These are phyloP conservation scores for Datisca glomerata DNA, from an alignment of 306 rosid species.

Conservation along the genomic window DNA sequence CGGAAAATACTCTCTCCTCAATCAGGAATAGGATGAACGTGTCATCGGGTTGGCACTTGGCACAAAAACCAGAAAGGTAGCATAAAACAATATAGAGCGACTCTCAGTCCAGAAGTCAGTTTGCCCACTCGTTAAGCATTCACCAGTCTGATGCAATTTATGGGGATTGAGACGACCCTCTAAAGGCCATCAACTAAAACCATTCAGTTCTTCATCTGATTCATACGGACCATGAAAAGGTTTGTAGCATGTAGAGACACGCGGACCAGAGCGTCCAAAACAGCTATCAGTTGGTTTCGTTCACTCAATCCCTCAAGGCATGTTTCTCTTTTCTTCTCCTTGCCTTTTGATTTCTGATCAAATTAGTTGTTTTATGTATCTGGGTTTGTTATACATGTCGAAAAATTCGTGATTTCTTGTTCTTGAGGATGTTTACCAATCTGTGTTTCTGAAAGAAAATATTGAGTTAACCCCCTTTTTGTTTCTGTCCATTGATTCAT, in stretches of 20 bases:
- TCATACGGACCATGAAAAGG: conserved; percentile 23
- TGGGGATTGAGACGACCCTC: too few species aligned
- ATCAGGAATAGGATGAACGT: too few species aligned
- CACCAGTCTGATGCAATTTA: too few species aligned
- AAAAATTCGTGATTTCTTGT: background rate
- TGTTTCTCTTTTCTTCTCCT: background rate
- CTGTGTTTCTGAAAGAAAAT: background rate
- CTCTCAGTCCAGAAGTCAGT: too few species aligned
- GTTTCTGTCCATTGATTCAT: too few species aligned
- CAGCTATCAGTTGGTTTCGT: conserved; percentile 16
- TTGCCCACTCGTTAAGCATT: too few species aligned
- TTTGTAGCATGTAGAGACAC: conserved; percentile 21
- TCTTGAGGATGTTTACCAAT: background rate
- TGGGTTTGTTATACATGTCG: conserved; percentile 3
- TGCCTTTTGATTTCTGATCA: background rate
- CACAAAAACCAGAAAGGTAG: too few species aligned
- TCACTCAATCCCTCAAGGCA: conserved; percentile 35
- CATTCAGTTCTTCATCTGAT: background rate
- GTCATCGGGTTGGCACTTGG: too few species aligned
- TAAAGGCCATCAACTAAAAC: too few species aligned
- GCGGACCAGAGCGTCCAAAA: conserved; percentile 13
- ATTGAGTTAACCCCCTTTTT: background rate
- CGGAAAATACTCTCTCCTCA: too few species aligned
- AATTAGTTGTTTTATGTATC: background rate
- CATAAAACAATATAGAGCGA: too few species aligned